Percentiles rank a stretch among this genome's conserved stretches.
phyloP scores from a whole-genome alignment of 306 rosid species.

The Trifolium repens region DNA sequence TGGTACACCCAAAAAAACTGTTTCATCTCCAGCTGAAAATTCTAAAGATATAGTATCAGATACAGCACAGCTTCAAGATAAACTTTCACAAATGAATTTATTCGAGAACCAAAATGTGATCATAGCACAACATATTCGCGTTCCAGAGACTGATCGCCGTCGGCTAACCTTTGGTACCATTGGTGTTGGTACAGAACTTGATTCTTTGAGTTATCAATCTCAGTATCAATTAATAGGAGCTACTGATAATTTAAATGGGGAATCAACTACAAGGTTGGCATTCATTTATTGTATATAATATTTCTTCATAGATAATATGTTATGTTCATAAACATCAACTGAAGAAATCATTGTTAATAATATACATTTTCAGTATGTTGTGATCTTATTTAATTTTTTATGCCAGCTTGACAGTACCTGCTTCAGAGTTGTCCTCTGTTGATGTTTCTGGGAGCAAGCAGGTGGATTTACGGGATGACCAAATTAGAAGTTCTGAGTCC shows the following conservation, averaged over 20 bases:
- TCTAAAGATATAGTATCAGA: slow-evolving; percentile 60
- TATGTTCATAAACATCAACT: neutral
- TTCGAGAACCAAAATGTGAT: slow-evolving; percentile 79
- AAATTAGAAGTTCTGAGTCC: slow-evolving; percentile 56
- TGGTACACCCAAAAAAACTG: slow-evolving; percentile 75
- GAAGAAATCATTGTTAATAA: slow-evolving; percentile 1
- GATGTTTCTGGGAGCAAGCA: slow-evolving; percentile 67
- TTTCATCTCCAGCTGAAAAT: slow-evolving; percentile 61
- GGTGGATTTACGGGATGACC: slow-evolving; percentile 63
- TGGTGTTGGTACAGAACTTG: slow-evolving; percentile 71
- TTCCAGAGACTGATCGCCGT: slow-evolving; percentile 80
- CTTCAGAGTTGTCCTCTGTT: slow-evolving; percentile 60
- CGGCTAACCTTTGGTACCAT: slow-evolving; percentile 92
- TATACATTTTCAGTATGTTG: slow-evolving; percentile 13
- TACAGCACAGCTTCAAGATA: slow-evolving; percentile 62
- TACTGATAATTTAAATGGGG: slow-evolving; percentile 58
- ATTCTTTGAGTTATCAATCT: slow-evolving; percentile 54
- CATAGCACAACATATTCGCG: slow-evolving; percentile 91
- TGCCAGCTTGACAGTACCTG: slow-evolving; percentile 68
- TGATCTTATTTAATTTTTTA: slow-evolving; percentile 37
- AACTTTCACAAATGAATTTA: slow-evolving; percentile 57
- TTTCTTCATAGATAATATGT: neutral
- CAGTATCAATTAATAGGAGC: slow-evolving; percentile 55
- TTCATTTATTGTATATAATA: slow-evolving; percentile 1
- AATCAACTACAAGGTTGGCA: slow-evolving; percentile 69